A percentile compares a stretch with the other conserved stretches of the same genome.
These are phyloP conservation scores for Polytolypa hystricis DNA, from an alignment of 2,329 filamentous ascomycete genomes.

Conservation along the genomic window DNA sequence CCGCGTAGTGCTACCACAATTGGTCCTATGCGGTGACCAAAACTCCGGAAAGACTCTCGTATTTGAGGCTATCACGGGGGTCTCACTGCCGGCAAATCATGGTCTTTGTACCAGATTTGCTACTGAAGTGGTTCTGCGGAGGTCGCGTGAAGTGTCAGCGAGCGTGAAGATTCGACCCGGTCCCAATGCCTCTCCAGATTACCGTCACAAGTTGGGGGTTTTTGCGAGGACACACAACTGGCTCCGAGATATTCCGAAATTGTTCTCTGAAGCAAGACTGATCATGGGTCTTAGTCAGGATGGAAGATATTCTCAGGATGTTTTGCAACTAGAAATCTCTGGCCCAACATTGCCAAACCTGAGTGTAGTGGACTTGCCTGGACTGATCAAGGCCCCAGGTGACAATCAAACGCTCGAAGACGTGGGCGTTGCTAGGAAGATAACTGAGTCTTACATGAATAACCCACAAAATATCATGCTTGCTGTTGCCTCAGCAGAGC, in stretches of 20 bases:
- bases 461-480: constrained; percentile 36
- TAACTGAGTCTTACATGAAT: constrained; percentile 33
- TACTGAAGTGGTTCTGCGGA: constrained; percentile 45
- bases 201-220: constrained; percentile 12
- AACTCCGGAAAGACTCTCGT: constrained; percentile 13
- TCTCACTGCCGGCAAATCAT: constrained; percentile 27
- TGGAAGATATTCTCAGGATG: constrained; percentile 29
- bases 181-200: constrained; percentile 12
- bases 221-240: constrained; percentile 14
- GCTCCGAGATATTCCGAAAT: constrained; percentile 15
- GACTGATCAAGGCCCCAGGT: constrained; percentile 45
- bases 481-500: constrained; percentile 35
- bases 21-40: constrained; percentile 13
- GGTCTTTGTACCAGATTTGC: constrained; percentile 48
- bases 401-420: constrained; percentile 44
- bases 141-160: constrained; percentile 13
- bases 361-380: constrained; percentile 52
- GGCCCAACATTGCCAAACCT: constrained; percentile 50
- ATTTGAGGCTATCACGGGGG: constrained; percentile 12
- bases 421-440: constrained; percentile 40
- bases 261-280: constrained; percentile 17
- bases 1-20: constrained; percentile 9
- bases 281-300: constrained; percentile 16
- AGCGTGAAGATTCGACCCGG: constrained; percentile 17
- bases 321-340: constrained; percentile 48